A percentile compares a stretch with the other conserved stretches of the same genome.
phyloP scores from a whole-genome alignment of 345 rosid genomes.

The Nasturtium officinale region DNA sequence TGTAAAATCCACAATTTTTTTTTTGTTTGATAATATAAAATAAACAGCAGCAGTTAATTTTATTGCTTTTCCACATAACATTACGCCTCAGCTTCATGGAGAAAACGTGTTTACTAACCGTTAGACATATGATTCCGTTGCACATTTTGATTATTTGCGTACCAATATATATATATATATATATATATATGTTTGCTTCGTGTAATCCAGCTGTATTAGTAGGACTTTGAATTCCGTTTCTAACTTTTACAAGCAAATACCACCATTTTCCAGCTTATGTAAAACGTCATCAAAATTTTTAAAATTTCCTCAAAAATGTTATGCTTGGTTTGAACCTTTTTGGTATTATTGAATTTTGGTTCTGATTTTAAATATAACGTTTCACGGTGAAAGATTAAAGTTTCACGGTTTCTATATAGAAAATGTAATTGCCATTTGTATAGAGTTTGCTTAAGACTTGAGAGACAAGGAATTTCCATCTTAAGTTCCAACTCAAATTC shows the following conservation, averaged over 20 bases:
- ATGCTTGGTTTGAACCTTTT: neutral
- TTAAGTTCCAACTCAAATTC: too few relatives aligned
- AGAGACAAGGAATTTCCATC: too few relatives aligned
- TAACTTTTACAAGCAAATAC: constrained; percentile 29
- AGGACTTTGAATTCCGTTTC: neutral
- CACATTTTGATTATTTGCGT: constrained; percentile 26
- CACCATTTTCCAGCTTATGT: constrained; percentile 33
- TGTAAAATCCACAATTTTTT: neutral
- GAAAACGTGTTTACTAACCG: constrained; percentile 41
- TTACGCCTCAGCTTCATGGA: neutral
- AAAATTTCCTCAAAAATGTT: neutral
- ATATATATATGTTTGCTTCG: constrained; percentile 37
- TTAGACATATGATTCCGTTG: constrained; percentile 28
- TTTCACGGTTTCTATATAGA: neutral
- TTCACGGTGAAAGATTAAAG: too few relatives aligned
- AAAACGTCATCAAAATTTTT: neutral
- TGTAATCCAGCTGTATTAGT: constrained; percentile 39
- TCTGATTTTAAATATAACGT: neutral
- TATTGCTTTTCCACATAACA: too few relatives aligned
- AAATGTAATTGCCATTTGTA: neutral
- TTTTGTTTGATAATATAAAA: neutral
- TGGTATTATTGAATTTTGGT: neutral
- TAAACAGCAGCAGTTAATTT: neutral
- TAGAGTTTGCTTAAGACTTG: too few relatives aligned
- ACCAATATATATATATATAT: too few relatives aligned